Conservation (phyloP, 257 asterid genomes). For the Coffea eugenioides region DNA sequence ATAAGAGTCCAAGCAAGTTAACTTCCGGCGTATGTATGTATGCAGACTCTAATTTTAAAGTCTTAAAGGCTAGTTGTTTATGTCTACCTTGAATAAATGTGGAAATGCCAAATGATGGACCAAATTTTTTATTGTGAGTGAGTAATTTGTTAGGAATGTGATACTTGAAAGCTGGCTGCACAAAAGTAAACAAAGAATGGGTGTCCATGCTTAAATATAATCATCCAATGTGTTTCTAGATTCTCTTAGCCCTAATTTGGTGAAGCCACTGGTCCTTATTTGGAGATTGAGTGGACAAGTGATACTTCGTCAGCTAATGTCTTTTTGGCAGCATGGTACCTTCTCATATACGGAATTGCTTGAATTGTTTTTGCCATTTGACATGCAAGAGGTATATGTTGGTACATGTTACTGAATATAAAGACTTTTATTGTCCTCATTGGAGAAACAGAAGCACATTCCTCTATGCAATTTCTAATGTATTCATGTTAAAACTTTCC, state of each 20-base stretch:
- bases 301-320: not conserved
- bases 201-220: not conserved
- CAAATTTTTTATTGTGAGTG: not conserved
- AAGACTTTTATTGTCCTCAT: not conserved
- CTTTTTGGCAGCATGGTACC: not conserved
- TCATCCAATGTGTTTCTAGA: not conserved
- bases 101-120: not conserved
- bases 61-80: not conserved
- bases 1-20: not conserved
- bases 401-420: not conserved
- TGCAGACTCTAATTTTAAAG: too few species aligned
- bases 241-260: not conserved
- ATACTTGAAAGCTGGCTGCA: not conserved
- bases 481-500: not conserved
- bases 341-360: not conserved
- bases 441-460: not conserved
- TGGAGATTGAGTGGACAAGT: not conserved
- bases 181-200: not conserved
- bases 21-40: not conserved
- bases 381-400: not conserved
- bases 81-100: not conserved
- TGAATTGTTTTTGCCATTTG: not conserved
- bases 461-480: not conserved
- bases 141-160: not conserved
- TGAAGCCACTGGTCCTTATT: not conserved